Conservation (phyloP, 1,284 basidiomycete genomes). For the Sphaerobolus stellatus region DNA sequence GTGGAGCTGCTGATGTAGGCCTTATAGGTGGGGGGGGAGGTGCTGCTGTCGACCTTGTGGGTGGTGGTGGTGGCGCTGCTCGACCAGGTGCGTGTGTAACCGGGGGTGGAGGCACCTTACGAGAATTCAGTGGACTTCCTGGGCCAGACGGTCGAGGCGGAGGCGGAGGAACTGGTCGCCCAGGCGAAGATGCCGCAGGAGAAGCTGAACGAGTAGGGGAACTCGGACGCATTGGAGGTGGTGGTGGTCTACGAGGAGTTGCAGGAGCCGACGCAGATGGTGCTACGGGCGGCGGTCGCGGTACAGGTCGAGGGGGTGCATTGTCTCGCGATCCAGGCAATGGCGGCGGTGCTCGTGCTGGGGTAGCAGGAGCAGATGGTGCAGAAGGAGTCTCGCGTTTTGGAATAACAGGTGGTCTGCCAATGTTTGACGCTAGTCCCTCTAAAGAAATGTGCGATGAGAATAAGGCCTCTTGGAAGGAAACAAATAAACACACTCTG, state of each 20-base stretch:
- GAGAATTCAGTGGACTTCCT: slow-evolving; percentile 25
- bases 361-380: no score
- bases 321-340: no score
- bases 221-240: no score
- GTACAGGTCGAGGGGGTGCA: no score
- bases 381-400: slow-evolving; percentile 37
- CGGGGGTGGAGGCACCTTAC: no score
- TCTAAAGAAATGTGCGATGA: slow-evolving; percentile 10
- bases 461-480: slow-evolving; percentile 8
- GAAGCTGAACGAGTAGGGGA: slow-evolving; percentile 13
- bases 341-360: no score
- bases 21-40: slow-evolving; percentile 21
- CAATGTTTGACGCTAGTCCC: slow-evolving; percentile 65
- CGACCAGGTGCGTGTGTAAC: no score
- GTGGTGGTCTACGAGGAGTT: no score
- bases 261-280: no score
- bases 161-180: slow-evolving; percentile 28
- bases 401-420: slow-evolving; percentile 68
- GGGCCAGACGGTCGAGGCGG: slow-evolving; percentile 25
- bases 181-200: slow-evolving; percentile 24
- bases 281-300: no score
- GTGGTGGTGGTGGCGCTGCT: slow-evolving; percentile 23
- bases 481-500: slow-evolving; percentile 43
- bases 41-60: slow-evolving; percentile 9
- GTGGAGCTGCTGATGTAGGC: slow-evolving; percentile 25